Evolutionary conservation across 345 rosid species (phyloP).

Genomic region (Murraya paniculata): DNA sequence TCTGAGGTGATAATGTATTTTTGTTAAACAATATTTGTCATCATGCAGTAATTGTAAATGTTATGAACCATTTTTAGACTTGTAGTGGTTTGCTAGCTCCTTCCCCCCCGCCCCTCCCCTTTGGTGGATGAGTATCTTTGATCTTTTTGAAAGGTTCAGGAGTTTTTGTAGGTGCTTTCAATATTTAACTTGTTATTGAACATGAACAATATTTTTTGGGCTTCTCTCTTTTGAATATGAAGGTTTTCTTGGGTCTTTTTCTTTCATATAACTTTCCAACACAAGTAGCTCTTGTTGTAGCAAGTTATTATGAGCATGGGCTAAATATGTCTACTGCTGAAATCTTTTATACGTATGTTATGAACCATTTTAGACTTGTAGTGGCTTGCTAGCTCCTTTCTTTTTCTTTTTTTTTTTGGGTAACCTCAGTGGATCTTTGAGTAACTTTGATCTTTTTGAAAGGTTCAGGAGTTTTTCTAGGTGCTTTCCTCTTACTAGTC

Average conservation of each 20-base stretch:
- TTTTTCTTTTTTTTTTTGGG: background rate
- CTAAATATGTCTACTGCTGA: background rate
- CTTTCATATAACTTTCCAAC: background rate
- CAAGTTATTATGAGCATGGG: background rate
- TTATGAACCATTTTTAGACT: background rate
- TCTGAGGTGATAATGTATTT: background rate
- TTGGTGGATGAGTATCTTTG: background rate
- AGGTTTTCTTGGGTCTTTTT: background rate
- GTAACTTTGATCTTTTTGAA: background rate
- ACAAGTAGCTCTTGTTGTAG: background rate
- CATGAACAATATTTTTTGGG: background rate
- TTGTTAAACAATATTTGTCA: background rate
- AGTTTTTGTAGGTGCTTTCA: background rate
- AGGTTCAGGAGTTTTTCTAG: background rate
- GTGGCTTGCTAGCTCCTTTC: background rate
- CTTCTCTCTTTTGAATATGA: constrained; percentile 2
- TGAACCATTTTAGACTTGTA: background rate
- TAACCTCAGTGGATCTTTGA: background rate
- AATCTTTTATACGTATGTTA: background rate
- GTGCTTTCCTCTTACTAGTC: background rate
- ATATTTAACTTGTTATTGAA: background rate
- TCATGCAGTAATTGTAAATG: background rate
- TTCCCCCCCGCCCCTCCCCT: background rate
- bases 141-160: constrained; percentile 3
- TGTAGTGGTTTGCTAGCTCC: background rate